Percentiles rank a stretch among this genome's conserved stretches.
Evolutionary conservation across 768 basidiomycete species (phyloP).

Genomic region (Trichaptum fuscoviolaceum): DNA sequence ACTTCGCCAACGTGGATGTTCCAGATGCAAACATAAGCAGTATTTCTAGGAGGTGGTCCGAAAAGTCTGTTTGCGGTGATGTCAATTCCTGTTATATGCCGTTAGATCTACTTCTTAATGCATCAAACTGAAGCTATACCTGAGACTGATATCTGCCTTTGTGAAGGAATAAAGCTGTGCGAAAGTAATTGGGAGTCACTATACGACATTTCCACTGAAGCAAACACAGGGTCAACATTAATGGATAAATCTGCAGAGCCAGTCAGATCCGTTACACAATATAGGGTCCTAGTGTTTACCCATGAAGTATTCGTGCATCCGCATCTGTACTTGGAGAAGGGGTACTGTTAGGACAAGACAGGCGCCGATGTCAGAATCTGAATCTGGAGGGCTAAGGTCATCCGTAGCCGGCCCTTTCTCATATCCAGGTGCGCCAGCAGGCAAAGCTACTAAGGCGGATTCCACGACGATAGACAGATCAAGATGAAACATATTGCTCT

Average conservation of each 20-base stretch:
- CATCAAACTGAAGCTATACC: not conserved
- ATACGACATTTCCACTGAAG: slow-evolving; percentile 33
- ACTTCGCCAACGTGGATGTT: slow-evolving; percentile 70
- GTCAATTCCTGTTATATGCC: slow-evolving; percentile 51
- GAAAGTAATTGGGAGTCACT: slow-evolving; percentile 37
- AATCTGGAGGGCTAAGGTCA: slow-evolving; percentile 22
- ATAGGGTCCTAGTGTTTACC: slow-evolving; percentile 39
- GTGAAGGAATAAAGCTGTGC: slow-evolving; percentile 23
- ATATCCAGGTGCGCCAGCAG: slow-evolving; percentile 63
- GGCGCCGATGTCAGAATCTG: slow-evolving; percentile 33
- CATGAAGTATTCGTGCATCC: slow-evolving; percentile 86
- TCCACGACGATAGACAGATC: slow-evolving; percentile 50
- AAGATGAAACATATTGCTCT: slow-evolving; percentile 85
- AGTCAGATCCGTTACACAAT: slow-evolving; percentile 2
- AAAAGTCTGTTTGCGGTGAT: slow-evolving; percentile 84
- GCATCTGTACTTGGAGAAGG: slow-evolving; percentile 67
- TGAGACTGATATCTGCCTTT: not conserved
- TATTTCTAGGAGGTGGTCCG: slow-evolving; percentile 78
- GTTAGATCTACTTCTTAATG: not conserved
- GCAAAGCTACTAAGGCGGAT: slow-evolving; percentile 53
- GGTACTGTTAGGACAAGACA: slow-evolving; percentile 56
- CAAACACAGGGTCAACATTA: slow-evolving; percentile 59
- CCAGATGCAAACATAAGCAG: slow-evolving; percentile 93
- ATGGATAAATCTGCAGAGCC: slow-evolving; percentile 62
- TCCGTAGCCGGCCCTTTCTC: slow-evolving; percentile 28